Conservation (phyloP, 164 flowering plant species). For the Chimonanthus praecox region DNA sequence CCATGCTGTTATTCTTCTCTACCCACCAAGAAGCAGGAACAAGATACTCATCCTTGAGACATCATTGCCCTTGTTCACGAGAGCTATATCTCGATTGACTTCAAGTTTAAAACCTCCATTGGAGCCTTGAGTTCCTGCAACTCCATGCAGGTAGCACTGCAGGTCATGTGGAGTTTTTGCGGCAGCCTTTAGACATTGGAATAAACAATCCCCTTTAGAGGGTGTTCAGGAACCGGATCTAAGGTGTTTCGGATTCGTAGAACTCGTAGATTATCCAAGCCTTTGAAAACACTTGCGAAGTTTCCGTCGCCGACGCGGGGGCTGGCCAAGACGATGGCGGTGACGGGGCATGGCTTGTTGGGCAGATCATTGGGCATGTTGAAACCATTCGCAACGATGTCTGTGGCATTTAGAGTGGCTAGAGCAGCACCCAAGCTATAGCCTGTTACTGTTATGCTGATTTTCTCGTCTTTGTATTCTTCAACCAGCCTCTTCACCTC, state of each 20-base stretch:
- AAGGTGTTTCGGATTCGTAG: constrained; percentile 41
- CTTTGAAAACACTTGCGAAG: constrained; percentile 30
- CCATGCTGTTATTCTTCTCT: constrained; percentile 71
- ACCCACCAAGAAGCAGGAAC: constrained; percentile 65
- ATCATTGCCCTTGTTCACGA: constrained; percentile 54
- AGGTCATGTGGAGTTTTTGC: constrained; percentile 46
- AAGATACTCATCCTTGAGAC: constrained; percentile 51
- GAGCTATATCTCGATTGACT: constrained; percentile 49
- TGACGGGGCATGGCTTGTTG: constrained; percentile 38
- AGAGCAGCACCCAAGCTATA: constrained; percentile 82
- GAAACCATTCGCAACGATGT: constrained; percentile 52
- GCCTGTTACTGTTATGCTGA: constrained; percentile 48
- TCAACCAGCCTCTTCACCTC: constrained; percentile 64
- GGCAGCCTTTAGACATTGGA: constrained; percentile 53
- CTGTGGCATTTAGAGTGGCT: constrained; percentile 57
- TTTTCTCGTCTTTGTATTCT: constrained; percentile 30
- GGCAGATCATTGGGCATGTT: constrained; percentile 27
- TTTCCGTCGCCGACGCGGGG: constrained; percentile 62
- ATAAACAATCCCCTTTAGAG: constrained; percentile 39
- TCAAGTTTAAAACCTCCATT: constrained; percentile 52
- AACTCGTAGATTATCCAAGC: constrained; percentile 25
- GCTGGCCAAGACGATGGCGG: constrained; percentile 55
- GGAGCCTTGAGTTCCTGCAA: constrained; percentile 71
- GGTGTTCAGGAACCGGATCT: constrained; percentile 65
- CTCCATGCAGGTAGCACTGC: constrained; percentile 78